Conservation (phyloP, 768 basidiomycete genomes). For the Tulasnella sp. region DNA sequence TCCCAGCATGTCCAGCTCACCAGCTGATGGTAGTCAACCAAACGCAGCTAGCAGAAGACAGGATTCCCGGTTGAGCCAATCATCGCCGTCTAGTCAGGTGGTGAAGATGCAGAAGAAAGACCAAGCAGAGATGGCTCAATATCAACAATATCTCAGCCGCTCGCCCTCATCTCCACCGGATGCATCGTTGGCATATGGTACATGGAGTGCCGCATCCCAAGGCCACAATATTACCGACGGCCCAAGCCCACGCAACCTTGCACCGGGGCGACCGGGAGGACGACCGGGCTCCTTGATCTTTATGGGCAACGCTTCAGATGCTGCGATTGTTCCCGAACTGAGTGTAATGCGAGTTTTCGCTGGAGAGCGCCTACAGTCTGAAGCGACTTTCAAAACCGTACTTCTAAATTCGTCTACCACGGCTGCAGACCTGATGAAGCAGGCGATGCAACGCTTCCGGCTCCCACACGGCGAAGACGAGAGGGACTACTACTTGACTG, state of each 20-base stretch:
- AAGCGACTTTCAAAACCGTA: slow-evolving; percentile 98
- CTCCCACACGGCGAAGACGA: slow-evolving; percentile 51
- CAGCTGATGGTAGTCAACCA: neutral
- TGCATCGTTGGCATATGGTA: slow-evolving; percentile 54
- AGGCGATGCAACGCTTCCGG: slow-evolving; percentile 91
- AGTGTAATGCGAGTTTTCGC: slow-evolving; percentile 96
- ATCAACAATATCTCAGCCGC: slow-evolving; percentile 79
- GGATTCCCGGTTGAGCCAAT: neutral
- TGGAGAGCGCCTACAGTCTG: slow-evolving; percentile 78
- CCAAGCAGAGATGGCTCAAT: slow-evolving; percentile 76
- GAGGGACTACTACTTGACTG: slow-evolving; percentile 73
- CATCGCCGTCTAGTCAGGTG: slow-evolving; percentile 33
- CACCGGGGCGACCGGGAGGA: neutral
- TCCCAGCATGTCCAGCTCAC: neutral
- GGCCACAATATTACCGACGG: slow-evolving; percentile 15
- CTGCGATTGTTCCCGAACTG: slow-evolving; percentile 57
- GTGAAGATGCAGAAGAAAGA: slow-evolving; percentile 62
- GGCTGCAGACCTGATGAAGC: slow-evolving; percentile 70
- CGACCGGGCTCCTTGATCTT: slow-evolving; percentile 73
- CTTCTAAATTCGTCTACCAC: slow-evolving; percentile 80
- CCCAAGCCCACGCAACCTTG: slow-evolving; percentile 3
- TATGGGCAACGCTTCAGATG: slow-evolving; percentile 44
- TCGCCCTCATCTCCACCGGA: slow-evolving; percentile 74
- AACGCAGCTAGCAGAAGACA: no score
- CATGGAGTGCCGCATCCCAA: slow-evolving; percentile 57